These are phyloP conservation scores for Nothophaeocryptopus gaeumannii DNA, from an alignment of 2,329 filamentous ascomycete species.

Conservation along the genomic window DNA sequence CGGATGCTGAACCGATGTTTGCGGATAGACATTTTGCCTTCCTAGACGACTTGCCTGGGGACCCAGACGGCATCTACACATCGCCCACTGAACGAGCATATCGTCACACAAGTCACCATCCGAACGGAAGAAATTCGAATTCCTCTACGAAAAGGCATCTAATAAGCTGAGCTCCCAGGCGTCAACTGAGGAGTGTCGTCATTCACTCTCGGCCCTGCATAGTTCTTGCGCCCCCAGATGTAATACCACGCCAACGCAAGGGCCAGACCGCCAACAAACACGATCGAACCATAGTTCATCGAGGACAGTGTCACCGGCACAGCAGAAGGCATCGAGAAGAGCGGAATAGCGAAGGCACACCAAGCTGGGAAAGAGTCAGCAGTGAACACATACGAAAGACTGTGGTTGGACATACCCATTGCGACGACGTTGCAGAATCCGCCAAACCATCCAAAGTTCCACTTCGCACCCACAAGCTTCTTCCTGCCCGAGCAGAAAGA, in stretches of 20 bases:
- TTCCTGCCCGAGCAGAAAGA: constrained; percentile 60
- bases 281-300: constrained; percentile 73
- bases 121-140: no score
- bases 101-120: no score
- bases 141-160: no score
- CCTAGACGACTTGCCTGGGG: no score
- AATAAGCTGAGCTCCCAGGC: background rate
- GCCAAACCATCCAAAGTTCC: constrained; percentile 62
- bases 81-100: no score
- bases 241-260: constrained; percentile 67
- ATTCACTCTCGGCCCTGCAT: constrained; percentile 52
- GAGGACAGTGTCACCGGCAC: constrained; percentile 58
- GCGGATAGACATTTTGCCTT: no score
- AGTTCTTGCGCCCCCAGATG: constrained; percentile 67
- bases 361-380: constrained; percentile 49
- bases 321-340: constrained; percentile 65
- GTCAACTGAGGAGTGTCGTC: constrained; percentile 5
- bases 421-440: constrained; percentile 62
- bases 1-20: no score
- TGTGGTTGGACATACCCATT: constrained; percentile 51
- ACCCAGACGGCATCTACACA: no score
- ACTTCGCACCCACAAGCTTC: constrained; percentile 56
- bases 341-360: constrained; percentile 65
- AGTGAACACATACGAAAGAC: background rate
- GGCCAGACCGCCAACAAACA: constrained; percentile 64